Base-by-base conservation (phyloP, 2,329 filamentous ascomycete genomes). In the Scleromitrula shiraiana region DNA sequence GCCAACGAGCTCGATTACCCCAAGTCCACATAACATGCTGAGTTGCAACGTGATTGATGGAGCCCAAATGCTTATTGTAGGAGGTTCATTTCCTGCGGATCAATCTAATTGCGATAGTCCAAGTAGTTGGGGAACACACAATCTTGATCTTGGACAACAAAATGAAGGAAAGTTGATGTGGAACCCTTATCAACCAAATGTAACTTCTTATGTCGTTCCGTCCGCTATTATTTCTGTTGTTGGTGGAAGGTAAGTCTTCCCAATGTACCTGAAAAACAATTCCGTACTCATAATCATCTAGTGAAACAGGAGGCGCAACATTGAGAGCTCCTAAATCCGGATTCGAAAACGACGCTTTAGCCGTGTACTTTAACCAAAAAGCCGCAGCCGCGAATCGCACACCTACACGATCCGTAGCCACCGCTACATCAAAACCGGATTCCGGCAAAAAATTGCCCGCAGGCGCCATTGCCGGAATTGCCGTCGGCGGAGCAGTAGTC, bases 1-100 rank as follows among this genome's bases (percentile, higher is more conserved):
- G 38, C 62, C 68, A 46, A 58, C 59, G 40, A 65, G 69, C 48
- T 68, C 67, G 1, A 66, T 70, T 24, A 5, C 7, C 9, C 15
- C 20, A 3, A 59, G 58, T 32, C 71, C 70, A 12, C 76, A 79
- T 53, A 72, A 81, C 60, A 74, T 73, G 22, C 67, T 79, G 23
- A 75, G 70, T 29, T 82, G 78, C 59, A 43, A 44, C 15, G 73
- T 82, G 23, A 64, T 79, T 20, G 70, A 72, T 45, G 64, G 67
- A 38, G 69, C 72, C 4, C 80, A 83, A 60, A 82, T 83, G 74
- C 64, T 83, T 20, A 69, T 83, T 39, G 75, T 82, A 29, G 80
- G 80, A 19, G 80, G 80, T 15, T 72, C 70, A 38, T 79, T 81
- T 51, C 73, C 77, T 0, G 56, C 68, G 7, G 64, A 59, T 9